Evolutionary conservation across 257 asterid species (phyloP).

Genomic region (Henckelia pumila): DNA sequence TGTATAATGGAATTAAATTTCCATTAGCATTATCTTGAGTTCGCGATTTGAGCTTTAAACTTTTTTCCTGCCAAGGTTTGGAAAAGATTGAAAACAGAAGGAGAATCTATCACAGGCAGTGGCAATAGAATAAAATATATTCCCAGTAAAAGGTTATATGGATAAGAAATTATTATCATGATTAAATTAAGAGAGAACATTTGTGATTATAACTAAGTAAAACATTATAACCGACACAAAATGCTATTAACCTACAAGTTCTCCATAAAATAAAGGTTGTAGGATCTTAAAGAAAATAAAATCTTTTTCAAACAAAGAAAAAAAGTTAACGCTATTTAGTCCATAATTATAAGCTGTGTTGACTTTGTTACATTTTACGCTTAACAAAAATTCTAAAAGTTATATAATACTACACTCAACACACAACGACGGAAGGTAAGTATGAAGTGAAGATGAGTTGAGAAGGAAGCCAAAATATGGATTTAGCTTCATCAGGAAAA

Average conservation of each 20-base stretch:
- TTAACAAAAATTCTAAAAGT: no score
- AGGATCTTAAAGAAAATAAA: neutral
- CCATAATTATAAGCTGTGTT: neutral
- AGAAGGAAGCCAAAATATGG: neutral
- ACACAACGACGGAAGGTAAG: neutral
- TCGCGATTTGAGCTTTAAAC: slow-evolving; percentile 33
- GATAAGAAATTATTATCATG: no score
- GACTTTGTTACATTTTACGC: neutral
- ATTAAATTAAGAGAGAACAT: neutral
- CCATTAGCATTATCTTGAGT: slow-evolving; percentile 29
- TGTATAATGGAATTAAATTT: slow-evolving; percentile 30
- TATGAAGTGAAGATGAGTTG: neutral
- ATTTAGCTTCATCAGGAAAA: neutral
- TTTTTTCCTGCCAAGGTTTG: slow-evolving; percentile 43
- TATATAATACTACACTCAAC: no score
- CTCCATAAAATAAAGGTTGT: neutral
- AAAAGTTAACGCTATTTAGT: neutral
- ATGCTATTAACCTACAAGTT: neutral
- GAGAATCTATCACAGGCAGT: neutral
- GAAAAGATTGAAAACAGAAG: slow-evolving; percentile 14
- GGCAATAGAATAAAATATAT: neutral
- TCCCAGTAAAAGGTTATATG: neutral
- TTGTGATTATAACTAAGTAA: neutral
- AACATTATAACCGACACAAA: neutral
- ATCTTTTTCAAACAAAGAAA: neutral